phyloP scores from a whole-genome alignment of 176 grass and related monocot species.

The Chrysopogon serrulatus region DNA sequence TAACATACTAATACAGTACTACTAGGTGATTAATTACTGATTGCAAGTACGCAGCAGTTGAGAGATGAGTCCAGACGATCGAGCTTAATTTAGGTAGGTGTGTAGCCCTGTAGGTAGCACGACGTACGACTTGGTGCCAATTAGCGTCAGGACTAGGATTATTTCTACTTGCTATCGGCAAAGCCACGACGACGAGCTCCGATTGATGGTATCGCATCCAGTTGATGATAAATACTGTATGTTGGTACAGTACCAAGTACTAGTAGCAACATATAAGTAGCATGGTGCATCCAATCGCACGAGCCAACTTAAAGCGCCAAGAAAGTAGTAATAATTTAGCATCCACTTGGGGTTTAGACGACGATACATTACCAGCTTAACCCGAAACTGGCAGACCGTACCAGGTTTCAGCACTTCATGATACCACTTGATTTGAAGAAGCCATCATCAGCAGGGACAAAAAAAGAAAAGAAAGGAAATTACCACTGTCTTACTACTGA shows the following conservation, averaged over 20 bases:
- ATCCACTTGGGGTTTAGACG: slow-evolving; percentile 4
- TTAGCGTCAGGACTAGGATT: not conserved
- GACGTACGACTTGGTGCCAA: not conserved
- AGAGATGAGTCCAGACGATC: no score
- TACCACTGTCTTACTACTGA: no score
- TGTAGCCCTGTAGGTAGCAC: no score
- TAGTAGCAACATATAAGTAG: not conserved
- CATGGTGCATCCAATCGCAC: not conserved
- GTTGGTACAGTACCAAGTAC: no score
- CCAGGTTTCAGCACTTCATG: not conserved
- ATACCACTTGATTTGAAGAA: not conserved
- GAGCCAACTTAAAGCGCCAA: not conserved
- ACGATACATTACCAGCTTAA: not conserved
- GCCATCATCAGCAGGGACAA: not conserved
- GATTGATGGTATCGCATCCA: not conserved
- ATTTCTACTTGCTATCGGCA: not conserved
- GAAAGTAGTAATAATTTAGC: not conserved
- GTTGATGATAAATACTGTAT: not conserved
- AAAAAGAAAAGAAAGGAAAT: no score
- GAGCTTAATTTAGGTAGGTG: no score
- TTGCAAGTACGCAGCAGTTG: no score
- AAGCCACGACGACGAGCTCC: not conserved
- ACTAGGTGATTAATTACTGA: no score
- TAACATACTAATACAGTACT: no score
- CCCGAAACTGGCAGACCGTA: not conserved